phyloP scores from a whole-genome alignment of 2,329 filamentous ascomycete genomes.

The Annulohypoxylon truncatum region DNA sequence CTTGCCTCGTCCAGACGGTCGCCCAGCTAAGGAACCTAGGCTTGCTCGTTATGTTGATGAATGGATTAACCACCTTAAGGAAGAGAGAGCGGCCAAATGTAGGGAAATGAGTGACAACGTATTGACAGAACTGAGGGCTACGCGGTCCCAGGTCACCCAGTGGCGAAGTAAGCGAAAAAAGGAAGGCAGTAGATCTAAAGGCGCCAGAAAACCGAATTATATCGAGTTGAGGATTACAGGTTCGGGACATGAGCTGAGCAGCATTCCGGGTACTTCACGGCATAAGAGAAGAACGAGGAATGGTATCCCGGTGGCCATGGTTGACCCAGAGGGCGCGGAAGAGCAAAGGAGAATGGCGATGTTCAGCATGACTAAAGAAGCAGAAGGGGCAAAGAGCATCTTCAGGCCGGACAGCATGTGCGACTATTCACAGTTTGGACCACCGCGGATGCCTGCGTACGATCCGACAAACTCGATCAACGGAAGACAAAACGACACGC shows the following conservation, averaged over 20 bases:
- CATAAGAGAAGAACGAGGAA: conserved; percentile 40
- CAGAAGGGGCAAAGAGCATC: conserved; percentile 32
- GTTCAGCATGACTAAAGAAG: conserved; percentile 10
- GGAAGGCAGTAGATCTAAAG: neutral
- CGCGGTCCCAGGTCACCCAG: conserved; percentile 34
- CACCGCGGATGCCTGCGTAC: neutral
- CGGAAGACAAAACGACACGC: conserved; percentile 5
- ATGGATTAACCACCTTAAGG: conserved; percentile 56
- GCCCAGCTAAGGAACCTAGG: conserved; percentile 46
- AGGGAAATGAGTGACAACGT: conserved; percentile 38
- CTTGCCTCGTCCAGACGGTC: neutral
- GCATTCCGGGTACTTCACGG: conserved; percentile 16
- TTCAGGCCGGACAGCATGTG: conserved; percentile 46
- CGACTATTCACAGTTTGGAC: conserved; percentile 24
- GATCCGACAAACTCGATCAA: neutral
- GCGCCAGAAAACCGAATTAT: conserved; percentile 22
- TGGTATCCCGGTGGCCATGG: conserved; percentile 45
- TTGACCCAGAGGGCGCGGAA: conserved; percentile 36
- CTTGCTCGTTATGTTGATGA: conserved; percentile 56
- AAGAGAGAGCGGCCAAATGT: conserved; percentile 39
- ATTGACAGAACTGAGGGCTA: conserved; percentile 38
- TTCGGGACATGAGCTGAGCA: conserved; percentile 18
- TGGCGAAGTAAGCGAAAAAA: conserved; percentile 38
- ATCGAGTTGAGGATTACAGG: conserved; percentile 36
- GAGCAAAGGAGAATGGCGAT: conserved; percentile 38